Conservation (phyloP, 805 yeast genomes). For the Clavispora vitiphila region DNA sequence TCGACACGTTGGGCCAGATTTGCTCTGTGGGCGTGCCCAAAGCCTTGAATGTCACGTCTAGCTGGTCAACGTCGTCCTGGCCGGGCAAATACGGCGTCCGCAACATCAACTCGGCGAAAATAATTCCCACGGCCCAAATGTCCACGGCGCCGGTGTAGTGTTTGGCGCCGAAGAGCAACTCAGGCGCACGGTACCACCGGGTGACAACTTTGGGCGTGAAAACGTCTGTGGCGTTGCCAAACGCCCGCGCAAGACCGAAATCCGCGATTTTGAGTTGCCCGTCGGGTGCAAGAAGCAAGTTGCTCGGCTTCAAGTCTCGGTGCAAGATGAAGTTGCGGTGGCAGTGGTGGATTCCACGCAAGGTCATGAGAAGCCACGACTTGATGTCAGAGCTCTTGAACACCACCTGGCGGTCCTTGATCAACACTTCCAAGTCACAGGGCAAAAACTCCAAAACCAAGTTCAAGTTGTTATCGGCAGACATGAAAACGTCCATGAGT, state of each 20-base stretch:
- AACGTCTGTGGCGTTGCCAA: conserved; percentile 67
- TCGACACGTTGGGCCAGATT: conserved; percentile 85
- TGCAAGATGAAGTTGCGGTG: conserved; percentile 88
- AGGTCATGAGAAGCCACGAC: conserved; percentile 90
- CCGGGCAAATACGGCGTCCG: conserved; percentile 96
- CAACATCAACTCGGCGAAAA: conserved; percentile 93
- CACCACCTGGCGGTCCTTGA: conserved; percentile 70
- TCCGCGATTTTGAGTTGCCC: conserved; percentile 94
- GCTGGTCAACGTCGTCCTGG: conserved; percentile 80
- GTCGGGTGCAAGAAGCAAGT: conserved; percentile 76
- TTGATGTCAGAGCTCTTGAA: conserved; percentile 86
- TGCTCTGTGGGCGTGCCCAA: conserved; percentile 93
- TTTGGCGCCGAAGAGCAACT: conserved; percentile 39
- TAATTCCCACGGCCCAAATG: conserved; percentile 47
- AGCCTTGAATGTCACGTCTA: conserved; percentile 91
- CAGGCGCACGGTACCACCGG: conserved; percentile 92
- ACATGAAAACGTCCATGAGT: conserved; percentile 74
- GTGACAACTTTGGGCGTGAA: conserved; percentile 94
- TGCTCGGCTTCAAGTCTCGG: conserved; percentile 91
- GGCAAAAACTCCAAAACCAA: conserved; percentile 92
- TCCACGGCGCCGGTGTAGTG: conserved; percentile 43
- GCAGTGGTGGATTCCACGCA: conserved; percentile 92
- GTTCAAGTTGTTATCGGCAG: conserved; percentile 61
- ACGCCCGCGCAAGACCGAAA: conserved; percentile 89
- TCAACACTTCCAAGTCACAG: conserved; percentile 83